A percentile compares a stretch with the other conserved stretches of the same genome.
Conservation (phyloP, 2,329 filamentous ascomycete species). For the Colletotrichum sansevieriae region DNA sequence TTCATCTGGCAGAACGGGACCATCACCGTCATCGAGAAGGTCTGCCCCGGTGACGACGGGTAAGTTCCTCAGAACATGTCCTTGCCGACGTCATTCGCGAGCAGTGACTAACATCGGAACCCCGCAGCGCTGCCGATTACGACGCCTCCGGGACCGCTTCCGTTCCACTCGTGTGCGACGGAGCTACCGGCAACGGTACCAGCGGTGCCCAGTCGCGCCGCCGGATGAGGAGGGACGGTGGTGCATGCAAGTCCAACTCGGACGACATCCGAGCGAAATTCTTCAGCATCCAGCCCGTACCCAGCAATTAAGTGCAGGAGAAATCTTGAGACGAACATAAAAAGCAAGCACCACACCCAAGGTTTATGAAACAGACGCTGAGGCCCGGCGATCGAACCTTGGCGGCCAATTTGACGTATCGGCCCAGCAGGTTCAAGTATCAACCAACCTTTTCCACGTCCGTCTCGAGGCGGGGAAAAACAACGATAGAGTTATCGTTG, state of each 20-base stretch:
- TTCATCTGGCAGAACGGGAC: slow-evolving; percentile 58
- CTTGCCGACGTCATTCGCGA: not conserved
- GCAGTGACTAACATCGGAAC: slow-evolving; percentile 20
- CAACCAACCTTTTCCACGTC: not conserved
- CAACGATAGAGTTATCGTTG: slow-evolving; percentile 4
- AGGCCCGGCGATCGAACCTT: slow-evolving; percentile 22
- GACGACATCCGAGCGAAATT: slow-evolving; percentile 49
- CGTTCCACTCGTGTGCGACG: slow-evolving; percentile 35
- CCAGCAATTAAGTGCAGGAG: not conserved
- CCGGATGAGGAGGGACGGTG: slow-evolving; percentile 20
- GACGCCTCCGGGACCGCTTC: slow-evolving; percentile 49
- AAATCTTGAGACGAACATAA: slow-evolving; percentile 30
- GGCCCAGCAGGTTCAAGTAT: not conserved
- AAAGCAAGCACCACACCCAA: not conserved
- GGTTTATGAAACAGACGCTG: slow-evolving; percentile 30
- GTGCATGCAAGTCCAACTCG: slow-evolving; percentile 45
- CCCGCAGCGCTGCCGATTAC: slow-evolving; percentile 46
- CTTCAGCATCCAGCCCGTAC: slow-evolving; percentile 48
- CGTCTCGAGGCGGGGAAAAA: not conserved
- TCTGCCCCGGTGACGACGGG: slow-evolving; percentile 55
- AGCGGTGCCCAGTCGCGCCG: slow-evolving; percentile 4
- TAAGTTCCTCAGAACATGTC: slow-evolving; percentile 44
- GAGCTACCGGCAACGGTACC: slow-evolving; percentile 22
- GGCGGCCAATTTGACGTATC: slow-evolving; percentile 1
- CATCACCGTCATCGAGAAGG: slow-evolving; percentile 60